Conservation (phyloP, 2,329 filamentous ascomycete genomes). For the Exophiala phaeomuriformis region DNA sequence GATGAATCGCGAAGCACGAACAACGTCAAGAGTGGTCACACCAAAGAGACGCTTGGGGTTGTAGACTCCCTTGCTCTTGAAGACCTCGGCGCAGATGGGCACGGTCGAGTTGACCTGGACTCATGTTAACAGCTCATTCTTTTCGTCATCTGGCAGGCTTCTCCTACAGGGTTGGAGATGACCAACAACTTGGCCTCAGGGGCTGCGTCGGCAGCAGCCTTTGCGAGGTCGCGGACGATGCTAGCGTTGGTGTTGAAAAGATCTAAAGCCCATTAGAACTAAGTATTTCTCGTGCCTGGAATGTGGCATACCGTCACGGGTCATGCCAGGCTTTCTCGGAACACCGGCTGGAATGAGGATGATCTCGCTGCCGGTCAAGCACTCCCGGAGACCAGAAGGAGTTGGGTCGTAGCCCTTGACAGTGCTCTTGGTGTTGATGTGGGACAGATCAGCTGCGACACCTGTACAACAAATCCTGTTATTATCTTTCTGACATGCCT, state of each 20-base stretch:
- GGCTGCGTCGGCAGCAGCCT: slow-evolving; percentile 79
- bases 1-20: slow-evolving; percentile 96
- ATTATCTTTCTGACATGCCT: slow-evolving; percentile 6
- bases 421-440: slow-evolving; percentile 97
- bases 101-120: slow-evolving; percentile 89
- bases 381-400: slow-evolving; percentile 64
- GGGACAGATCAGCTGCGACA: slow-evolving; percentile 95
- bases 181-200: slow-evolving; percentile 93
- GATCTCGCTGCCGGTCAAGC: slow-evolving; percentile 81
- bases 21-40: slow-evolving; percentile 97
- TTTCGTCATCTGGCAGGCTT: slow-evolving; percentile 4
- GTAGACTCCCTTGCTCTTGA: slow-evolving; percentile 93
- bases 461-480: slow-evolving; percentile 45
- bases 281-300: not conserved
- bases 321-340: slow-evolving; percentile 99
- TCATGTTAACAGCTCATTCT: slow-evolving; percentile 5
- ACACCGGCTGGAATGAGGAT: slow-evolving; percentile 98
- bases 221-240: slow-evolving; percentile 96
- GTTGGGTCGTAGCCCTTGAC: slow-evolving; percentile 84
- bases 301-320: slow-evolving; percentile 65
- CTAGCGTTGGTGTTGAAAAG: slow-evolving; percentile 99
- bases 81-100: slow-evolving; percentile 92
- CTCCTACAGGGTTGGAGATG: slow-evolving; percentile 84
- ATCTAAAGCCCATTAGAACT: slow-evolving; percentile 47
- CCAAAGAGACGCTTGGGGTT: slow-evolving; percentile 99